A percentile compares a stretch with the other conserved stretches of the same genome.
phyloP scores from a whole-genome alignment of 371 early-diverging fungal genomes.

The Mortierella sp. region DNA sequence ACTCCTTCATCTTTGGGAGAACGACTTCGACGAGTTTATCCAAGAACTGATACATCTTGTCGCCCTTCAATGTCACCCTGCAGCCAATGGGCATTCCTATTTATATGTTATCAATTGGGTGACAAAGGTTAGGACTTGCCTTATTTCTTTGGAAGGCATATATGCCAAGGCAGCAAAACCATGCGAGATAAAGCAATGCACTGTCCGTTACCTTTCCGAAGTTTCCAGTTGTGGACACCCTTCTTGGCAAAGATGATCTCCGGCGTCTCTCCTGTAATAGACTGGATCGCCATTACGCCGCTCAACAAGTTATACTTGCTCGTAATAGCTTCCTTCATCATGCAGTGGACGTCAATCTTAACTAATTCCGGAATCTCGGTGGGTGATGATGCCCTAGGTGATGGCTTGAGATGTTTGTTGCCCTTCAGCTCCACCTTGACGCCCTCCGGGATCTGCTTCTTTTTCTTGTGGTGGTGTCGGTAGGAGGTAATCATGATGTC shows the following conservation, averaged over 20 bases:
- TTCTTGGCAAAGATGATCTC: constrained; percentile 85
- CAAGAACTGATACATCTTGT: constrained; percentile 93
- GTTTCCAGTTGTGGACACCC: constrained; percentile 87
- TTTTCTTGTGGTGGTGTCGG: constrained; percentile 71
- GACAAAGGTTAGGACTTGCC: not conserved
- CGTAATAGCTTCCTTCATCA: constrained; percentile 86
- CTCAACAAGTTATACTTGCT: constrained; percentile 92
- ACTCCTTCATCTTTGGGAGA: constrained; percentile 94
- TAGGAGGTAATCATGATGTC: constrained; percentile 89
- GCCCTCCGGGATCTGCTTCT: constrained; percentile 37
- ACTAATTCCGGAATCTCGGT: constrained; percentile 74
- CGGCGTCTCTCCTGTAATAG: constrained; percentile 88
- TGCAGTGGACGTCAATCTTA: constrained; percentile 81
- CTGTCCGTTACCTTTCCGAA: constrained; percentile 70
- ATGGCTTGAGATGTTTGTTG: constrained; percentile 71
- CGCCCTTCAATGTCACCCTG: constrained; percentile 83
- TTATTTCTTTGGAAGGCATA: not conserved
- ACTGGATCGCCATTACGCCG: constrained; percentile 92
- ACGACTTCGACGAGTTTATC: constrained; percentile 96
- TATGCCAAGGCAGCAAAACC: not conserved
- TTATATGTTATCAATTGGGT: not conserved
- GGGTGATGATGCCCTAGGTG: constrained; percentile 63
- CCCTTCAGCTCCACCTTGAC: constrained; percentile 63
- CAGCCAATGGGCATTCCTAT: constrained; percentile 92
- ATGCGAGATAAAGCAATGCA: not conserved